A percentile compares a stretch with the other conserved stretches of the same genome.
These are phyloP conservation scores for Nakazawaea wickerhamii DNA, from an alignment of 805 yeast genomes.

Conservation along the genomic window DNA sequence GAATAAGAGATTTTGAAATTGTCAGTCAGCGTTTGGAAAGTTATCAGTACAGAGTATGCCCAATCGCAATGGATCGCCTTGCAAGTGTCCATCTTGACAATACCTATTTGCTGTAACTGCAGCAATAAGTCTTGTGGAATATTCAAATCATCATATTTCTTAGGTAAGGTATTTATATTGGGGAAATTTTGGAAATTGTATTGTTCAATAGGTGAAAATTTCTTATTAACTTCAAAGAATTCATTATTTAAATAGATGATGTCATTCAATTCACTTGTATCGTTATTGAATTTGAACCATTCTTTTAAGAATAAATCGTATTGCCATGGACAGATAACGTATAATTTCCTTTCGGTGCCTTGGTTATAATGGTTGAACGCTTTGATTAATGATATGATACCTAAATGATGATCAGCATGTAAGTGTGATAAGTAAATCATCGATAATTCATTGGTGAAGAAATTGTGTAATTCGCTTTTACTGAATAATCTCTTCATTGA, in stretches of 20 bases:
- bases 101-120: conserved; percentile 33
- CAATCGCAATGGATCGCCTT: conserved; percentile 81
- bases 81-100: conserved; percentile 49
- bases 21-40: conserved; percentile 15
- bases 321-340: conserved; percentile 71
- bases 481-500: conserved; percentile 60
- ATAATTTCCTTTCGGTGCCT: conserved; percentile 33
- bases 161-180: conserved; percentile 20
- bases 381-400: conserved; percentile 61
- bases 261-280: conserved; percentile 30
- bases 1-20: conserved; percentile 76
- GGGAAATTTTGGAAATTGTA: conserved; percentile 14
- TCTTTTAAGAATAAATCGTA: conserved; percentile 62
- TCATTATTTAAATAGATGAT: conserved; percentile 57
- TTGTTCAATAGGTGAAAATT: not conserved
- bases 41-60: conserved; percentile 66
- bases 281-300: conserved; percentile 51
- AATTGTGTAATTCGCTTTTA: conserved; percentile 30
- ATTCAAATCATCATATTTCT: not conserved
- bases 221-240: conserved; percentile 29
- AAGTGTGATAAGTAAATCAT: conserved; percentile 77
- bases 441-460: conserved; percentile 52
- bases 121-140: conserved; percentile 25
- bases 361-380: conserved; percentile 54
- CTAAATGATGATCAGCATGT: conserved; percentile 97